Evolutionary conservation across 495 filamentous ascomycete genomes (phyloP), one percentile per base, ranked within the genome.

Genomic region (Astrocystis sublimbata): DNA sequence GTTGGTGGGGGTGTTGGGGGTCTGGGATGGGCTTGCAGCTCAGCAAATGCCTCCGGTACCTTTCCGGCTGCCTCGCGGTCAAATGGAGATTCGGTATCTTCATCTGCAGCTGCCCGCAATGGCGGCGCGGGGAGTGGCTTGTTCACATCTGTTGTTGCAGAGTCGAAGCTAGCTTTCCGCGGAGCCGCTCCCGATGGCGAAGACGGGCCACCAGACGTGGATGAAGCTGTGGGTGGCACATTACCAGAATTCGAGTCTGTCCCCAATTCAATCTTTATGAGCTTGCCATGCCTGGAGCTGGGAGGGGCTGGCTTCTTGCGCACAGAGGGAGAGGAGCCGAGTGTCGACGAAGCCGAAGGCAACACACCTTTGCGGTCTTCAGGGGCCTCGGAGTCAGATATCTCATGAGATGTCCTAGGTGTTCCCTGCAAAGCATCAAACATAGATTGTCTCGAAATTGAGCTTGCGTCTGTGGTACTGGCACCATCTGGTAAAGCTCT

Each of bases 261-360:
- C 23, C 70, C 70, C 24, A 71, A 64, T 58, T 71, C 75, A 24
- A 73, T 63, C 63, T 76, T 84, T 43, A 91, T 89, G n/a, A 85
- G 73, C 69, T 86, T 89, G 6, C 89, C 89, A 74, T 89, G 88
- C 58, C 87, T 83, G 41, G 81, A 87, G 65, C 76, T 86, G 2
- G 88, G 87, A 24, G 84, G 81, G 15, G 85, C 84, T 30, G 75
- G 77, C 56, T 76, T 76, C 66, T 75, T 76, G 53, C 71, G 66
- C 15, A 60, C 31, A 2, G 71, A 69, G 19, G 66, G 38, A 9
- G 69, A 68, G 6, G 71, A 61, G 8, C 21, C 21, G 1, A 64
- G 28, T n/a, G 64, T 45, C 43, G 67, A 58, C 41, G 66, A 62
- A 15, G 65, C 70, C 3, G 70, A 47, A 9, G 85, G 82, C 15